Conservation (phyloP, 2,329 filamentous ascomycete genomes). For the Penicillium vulpinum region DNA sequence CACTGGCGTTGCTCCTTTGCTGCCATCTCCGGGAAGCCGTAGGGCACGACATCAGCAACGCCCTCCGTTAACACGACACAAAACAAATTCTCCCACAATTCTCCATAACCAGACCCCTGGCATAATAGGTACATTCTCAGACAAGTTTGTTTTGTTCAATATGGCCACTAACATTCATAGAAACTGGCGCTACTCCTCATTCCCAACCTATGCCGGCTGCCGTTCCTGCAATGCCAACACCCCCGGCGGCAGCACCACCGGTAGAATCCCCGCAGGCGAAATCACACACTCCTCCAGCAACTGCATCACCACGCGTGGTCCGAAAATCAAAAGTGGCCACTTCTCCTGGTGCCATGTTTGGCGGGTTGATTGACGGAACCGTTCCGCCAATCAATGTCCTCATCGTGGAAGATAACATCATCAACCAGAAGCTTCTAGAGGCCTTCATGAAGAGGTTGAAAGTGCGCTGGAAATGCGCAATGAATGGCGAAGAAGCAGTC, state of each 20-base stretch:
- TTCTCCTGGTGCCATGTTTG: slow-evolving; percentile 43
- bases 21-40: slow-evolving; percentile 78
- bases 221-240: slow-evolving; percentile 35
- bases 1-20: slow-evolving; percentile 74
- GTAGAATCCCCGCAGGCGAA: slow-evolving; percentile 41
- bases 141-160: not conserved
- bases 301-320: slow-evolving; percentile 51
- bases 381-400: slow-evolving; percentile 96
- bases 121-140: slow-evolving; percentile 39
- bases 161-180: slow-evolving; percentile 21
- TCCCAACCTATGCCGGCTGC: slow-evolving; percentile 27
- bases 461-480: slow-evolving; percentile 94
- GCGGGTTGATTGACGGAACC: slow-evolving; percentile 71
- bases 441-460: slow-evolving; percentile 95
- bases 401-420: slow-evolving; percentile 98
- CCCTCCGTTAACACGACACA: slow-evolving; percentile 63
- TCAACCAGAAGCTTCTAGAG: slow-evolving; percentile 90
- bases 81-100: slow-evolving; percentile 79
- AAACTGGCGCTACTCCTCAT: slow-evolving; percentile 28
- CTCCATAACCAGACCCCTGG: slow-evolving; percentile 54
- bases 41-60: slow-evolving; percentile 58
- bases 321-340: slow-evolving; percentile 38
- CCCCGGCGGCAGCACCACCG: slow-evolving; percentile 30
- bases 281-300: slow-evolving; percentile 38
- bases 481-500: slow-evolving; percentile 91